Evolutionary conservation across 805 yeast species (phyloP).

Genomic region (Myxozyma nipponensis): DNA sequence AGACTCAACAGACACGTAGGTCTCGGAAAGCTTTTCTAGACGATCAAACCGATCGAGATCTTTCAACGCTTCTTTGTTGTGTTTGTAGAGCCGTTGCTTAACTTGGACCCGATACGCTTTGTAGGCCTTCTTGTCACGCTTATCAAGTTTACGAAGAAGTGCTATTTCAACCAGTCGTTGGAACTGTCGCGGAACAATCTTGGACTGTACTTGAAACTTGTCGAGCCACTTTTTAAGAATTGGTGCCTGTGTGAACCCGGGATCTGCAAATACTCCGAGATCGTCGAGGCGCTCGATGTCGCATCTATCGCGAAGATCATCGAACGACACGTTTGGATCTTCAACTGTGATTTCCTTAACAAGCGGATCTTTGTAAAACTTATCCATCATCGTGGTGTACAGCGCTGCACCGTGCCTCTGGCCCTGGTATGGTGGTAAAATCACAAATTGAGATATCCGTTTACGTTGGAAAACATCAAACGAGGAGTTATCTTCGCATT

Average conservation of each 20-base stretch:
- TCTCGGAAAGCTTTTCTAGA: conserved; percentile 68
- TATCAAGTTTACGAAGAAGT: conserved; percentile 42
- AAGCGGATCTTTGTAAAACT: conserved; percentile 51
- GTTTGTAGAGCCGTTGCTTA: conserved; percentile 69
- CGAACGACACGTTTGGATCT: conserved; percentile 91
- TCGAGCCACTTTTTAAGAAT: conserved; percentile 41
- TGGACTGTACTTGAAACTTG: conserved; percentile 42
- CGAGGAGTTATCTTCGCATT: conserved; percentile 1
- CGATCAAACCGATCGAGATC: conserved; percentile 62
- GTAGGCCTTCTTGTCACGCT: conserved; percentile 25
- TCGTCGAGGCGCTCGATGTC: conserved; percentile 56
- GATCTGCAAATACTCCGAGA: conserved; percentile 19
- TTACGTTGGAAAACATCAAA: conserved; percentile 43
- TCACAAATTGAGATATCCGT: conserved; percentile 81
- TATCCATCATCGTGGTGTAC: conserved; percentile 52
- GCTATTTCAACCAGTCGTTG: conserved; percentile 74
- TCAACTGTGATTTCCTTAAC: conserved; percentile 81
- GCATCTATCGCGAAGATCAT: conserved; percentile 79
- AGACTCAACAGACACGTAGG: conserved; percentile 62
- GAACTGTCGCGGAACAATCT: conserved; percentile 76
- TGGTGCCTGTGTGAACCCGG: conserved; percentile 30
- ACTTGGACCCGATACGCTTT: conserved; percentile 51
- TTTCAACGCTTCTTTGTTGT: conserved; percentile 73
- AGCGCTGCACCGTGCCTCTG: conserved; percentile 63
- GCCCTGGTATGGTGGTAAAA: conserved; percentile 81